Percentiles rank a stretch among this genome's conserved stretches.
Conservation (phyloP, 129 eudicot genomes). For the Saposhnikovia divaricata region DNA sequence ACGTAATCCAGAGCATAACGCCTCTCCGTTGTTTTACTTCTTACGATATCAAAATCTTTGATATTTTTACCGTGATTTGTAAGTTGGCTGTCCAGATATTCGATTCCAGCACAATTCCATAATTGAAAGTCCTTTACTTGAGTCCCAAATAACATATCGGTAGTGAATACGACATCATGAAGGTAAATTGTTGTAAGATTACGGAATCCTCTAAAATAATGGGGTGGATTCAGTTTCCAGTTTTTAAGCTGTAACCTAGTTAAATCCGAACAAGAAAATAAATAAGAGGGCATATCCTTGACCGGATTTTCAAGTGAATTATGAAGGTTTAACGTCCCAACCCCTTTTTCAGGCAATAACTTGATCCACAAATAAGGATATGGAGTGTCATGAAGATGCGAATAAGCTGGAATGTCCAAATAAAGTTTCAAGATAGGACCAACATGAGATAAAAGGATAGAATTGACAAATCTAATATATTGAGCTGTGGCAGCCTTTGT, state of each 20-base stretch:
- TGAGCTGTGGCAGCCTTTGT: too few species aligned
- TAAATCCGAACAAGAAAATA: background rate
- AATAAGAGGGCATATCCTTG: background rate
- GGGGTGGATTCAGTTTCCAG: background rate
- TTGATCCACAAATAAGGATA: background rate
- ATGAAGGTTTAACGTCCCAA: too few species aligned
- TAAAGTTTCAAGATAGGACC: background rate
- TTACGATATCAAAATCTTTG: background rate
- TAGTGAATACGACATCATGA: background rate
- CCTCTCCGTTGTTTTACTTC: too few species aligned
- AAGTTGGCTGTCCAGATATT: background rate
- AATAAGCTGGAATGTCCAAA: background rate
- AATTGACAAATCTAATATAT: background rate
- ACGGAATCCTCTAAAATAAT: background rate
- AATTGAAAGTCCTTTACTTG: background rate
- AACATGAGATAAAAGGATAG: background rate
- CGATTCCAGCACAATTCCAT: background rate
- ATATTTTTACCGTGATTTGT: background rate
- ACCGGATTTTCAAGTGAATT: background rate
- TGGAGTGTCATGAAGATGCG: background rate
- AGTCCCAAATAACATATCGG: background rate
- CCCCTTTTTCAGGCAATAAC: background rate
- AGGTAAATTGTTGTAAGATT: background rate
- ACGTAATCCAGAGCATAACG: too few species aligned
- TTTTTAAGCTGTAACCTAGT: fast-evolving